phyloP scores from a whole-genome alignment of 371 early-diverging fungal species.

The Syncephalis fuscata region DNA sequence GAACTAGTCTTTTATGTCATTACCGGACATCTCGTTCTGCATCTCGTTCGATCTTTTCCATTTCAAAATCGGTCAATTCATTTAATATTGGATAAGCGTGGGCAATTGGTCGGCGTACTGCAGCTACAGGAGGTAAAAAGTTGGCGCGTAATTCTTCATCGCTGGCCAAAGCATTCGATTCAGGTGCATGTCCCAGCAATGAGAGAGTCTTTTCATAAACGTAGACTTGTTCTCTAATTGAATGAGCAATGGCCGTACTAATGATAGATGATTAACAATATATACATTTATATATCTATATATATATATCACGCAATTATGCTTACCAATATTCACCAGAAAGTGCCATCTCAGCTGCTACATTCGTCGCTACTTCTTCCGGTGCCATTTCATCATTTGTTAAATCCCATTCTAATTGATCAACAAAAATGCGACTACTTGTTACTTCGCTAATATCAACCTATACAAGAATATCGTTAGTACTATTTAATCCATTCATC shows the following conservation, averaged over 20 bases:
- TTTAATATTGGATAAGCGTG: slow-evolving; percentile 43
- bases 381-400: slow-evolving; percentile 33
- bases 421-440: slow-evolving; percentile 14
- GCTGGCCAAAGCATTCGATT: slow-evolving; percentile 30
- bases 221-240: slow-evolving; percentile 87
- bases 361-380: slow-evolving; percentile 52
- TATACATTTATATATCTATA: not conserved
- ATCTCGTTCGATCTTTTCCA: slow-evolving; percentile 13
- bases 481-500: too few species aligned
- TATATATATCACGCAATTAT: not conserved
- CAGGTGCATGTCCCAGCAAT: slow-evolving; percentile 62
- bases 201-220: slow-evolving; percentile 62
- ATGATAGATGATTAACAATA: not conserved
- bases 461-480: too few species aligned
- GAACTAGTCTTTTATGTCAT: not conserved
- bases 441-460: too few species aligned
- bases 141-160: slow-evolving; percentile 57
- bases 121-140: slow-evolving; percentile 44
- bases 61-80: slow-evolving; percentile 50
- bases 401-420: slow-evolving; percentile 91
- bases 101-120: slow-evolving; percentile 26
- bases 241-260: slow-evolving; percentile 79
- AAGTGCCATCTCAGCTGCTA: slow-evolving; percentile 47
- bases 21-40: slow-evolving; percentile 17
- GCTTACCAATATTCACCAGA: slow-evolving; percentile 58